Evolutionary conservation across 495 filamentous ascomycete genomes (phyloP).

Genomic region (Penicillium turbatum): DNA sequence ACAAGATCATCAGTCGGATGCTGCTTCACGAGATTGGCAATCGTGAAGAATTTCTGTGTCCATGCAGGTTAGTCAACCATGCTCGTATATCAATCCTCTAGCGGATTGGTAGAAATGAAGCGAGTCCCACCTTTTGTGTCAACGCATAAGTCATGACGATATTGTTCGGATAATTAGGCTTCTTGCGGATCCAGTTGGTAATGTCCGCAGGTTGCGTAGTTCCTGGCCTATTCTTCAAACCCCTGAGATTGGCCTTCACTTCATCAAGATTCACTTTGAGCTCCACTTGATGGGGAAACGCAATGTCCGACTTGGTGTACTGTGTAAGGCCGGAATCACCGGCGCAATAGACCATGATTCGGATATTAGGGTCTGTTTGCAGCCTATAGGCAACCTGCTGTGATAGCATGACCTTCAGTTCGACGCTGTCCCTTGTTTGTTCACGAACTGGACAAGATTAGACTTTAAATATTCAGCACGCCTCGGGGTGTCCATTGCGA

Average conservation of each 20-base stretch:
- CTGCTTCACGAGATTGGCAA: constrained; percentile 68
- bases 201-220: constrained; percentile 91
- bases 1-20: constrained; percentile 71
- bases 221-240: constrained; percentile 91
- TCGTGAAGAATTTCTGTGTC: constrained; percentile 68
- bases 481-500: not conserved
- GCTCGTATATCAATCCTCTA: not conserved
- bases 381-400: constrained; percentile 46
- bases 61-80: not conserved
- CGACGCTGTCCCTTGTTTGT: constrained; percentile 48
- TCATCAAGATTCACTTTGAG: constrained; percentile 85
- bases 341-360: constrained; percentile 80
- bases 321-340: constrained; percentile 50
- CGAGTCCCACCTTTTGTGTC: constrained; percentile 65
- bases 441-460: constrained; percentile 42
- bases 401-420: constrained; percentile 50
- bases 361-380: constrained; percentile 48
- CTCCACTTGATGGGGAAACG: constrained; percentile 89
- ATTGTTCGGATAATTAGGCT: constrained; percentile 64
- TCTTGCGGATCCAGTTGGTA: constrained; percentile 68
- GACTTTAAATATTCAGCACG: not conserved
- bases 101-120: not conserved
- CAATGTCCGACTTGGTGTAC: constrained; percentile 63
- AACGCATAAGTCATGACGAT: constrained; percentile 87
- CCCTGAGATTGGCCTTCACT: constrained; percentile 82